Evolutionary conservation across 352 stramenopile species (phyloP).

Genomic region (Aphanomyces stellatus): DNA sequence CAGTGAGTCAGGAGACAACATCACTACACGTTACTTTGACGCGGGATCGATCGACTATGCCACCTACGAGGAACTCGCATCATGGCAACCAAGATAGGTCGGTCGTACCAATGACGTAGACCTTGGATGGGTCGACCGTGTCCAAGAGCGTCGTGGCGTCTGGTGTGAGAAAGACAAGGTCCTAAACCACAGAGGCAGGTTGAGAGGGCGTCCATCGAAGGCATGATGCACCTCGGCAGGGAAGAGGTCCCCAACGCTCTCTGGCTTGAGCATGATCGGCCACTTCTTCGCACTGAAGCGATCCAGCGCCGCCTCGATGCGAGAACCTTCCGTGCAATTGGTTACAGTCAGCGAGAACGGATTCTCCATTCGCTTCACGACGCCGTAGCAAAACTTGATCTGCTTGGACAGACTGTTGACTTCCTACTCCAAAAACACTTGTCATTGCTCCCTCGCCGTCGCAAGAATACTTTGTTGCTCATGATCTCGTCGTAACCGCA

Average conservation of each 20-base stretch:
- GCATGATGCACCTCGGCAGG: conserved; percentile 20
- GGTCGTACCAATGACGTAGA: conserved; percentile 54
- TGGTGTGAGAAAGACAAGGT: conserved; percentile 69
- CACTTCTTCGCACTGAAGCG: conserved; percentile 57
- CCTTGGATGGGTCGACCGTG: conserved; percentile 49
- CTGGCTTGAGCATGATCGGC: conserved; percentile 45
- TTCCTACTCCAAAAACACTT: conserved; percentile 26
- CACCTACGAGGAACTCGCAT: background rate
- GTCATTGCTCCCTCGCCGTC: background rate
- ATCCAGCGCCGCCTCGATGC: conserved; percentile 38
- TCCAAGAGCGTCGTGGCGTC: conserved; percentile 58
- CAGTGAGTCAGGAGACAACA: background rate
- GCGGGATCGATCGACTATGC: conserved; percentile 71
- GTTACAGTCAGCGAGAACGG: conserved; percentile 59
- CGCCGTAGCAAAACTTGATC: conserved; percentile 62
- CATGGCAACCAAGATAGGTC: background rate
- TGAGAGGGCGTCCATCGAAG: background rate
- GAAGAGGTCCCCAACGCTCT: conserved; percentile 34
- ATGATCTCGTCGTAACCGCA: conserved; percentile 71
- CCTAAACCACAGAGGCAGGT: conserved; percentile 11
- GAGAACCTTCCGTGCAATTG: conserved; percentile 33
- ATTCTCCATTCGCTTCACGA: conserved; percentile 47
- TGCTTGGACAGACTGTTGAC: conserved; percentile 64
- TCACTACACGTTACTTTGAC: conserved; percentile 1
- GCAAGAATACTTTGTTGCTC: conserved; percentile 50